Base-by-base conservation (phyloP, 1,284 basidiomycete species). In the Ganoderma sp. region DNA sequence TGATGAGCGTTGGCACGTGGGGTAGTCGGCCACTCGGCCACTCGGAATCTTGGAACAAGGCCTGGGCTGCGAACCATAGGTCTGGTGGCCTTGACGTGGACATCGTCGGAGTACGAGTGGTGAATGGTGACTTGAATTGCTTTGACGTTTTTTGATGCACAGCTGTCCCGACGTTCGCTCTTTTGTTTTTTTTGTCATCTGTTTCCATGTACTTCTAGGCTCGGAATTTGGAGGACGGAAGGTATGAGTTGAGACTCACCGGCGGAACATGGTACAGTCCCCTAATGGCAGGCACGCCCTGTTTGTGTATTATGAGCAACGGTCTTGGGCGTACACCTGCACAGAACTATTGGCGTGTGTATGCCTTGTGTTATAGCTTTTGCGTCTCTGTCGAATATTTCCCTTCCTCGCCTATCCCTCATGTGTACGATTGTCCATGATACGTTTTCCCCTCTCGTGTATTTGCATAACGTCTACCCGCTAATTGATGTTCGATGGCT, bases 1-100 rank as follows among this genome's bases (percentile, higher is more conserved):
- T 25, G 80, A 79, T 69, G 79, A 73, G 67, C 68, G 69, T 4
- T 14, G 48, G 22, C 12, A 52, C 48, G 22, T 77, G 22, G 79
- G 79, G 69, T 79, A 74, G 28, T 56, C 2, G 52, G 15, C 32
- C 14, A 56, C 45, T 56, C 2, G 52, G 15, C 32, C 14, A 56
- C 45, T 45, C 12, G 42, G 42, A 15, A 43, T 43, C 15, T 45
- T n/a, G n/a, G 45, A 48, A 3, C 10, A 2, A 3, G 52, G 15
- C 28, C 28, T 56, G 28, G 28, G 28, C 32, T 56, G 10, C 12
- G 22, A 52, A 12, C 48, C 22, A 52, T 22, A 22, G 22, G 22
- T 52, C 5, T 22, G 48, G 9, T 52, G 22, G 22, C 22, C 22
- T 52, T 52, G 48, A 50, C 25, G n/a, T 32, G 52, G 32, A 56